Percentiles rank a stretch among this genome's conserved stretches.
Evolutionary conservation across 164 flowering plant species (phyloP).

Genomic region (Sextonia rubra): DNA sequence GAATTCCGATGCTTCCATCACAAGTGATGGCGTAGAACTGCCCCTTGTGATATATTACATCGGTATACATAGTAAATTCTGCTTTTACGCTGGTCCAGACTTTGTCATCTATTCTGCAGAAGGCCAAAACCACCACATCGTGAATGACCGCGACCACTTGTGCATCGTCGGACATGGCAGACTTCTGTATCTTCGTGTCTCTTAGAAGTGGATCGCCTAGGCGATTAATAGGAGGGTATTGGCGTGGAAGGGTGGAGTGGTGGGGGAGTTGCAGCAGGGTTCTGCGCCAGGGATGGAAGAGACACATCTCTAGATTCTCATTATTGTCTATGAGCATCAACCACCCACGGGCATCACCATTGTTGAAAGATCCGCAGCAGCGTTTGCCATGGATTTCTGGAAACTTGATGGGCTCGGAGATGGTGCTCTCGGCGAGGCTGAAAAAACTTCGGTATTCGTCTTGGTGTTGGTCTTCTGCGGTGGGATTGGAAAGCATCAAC

Average conservation of each 20-base stretch:
- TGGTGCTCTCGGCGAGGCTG: not conserved
- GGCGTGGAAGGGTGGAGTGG: not conserved
- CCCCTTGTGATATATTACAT: constrained; percentile 47
- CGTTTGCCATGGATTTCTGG: not conserved
- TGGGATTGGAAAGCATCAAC: not conserved
- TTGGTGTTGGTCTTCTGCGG: too few species aligned
- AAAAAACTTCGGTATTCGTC: not conserved
- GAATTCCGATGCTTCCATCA: constrained; percentile 42
- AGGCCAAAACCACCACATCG: constrained; percentile 58
- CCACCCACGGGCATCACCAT: not conserved
- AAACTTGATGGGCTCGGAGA: not conserved
- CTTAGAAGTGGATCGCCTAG: not conserved
- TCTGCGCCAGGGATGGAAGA: not conserved
- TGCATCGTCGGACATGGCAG: constrained; percentile 27
- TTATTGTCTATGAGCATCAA: not conserved
- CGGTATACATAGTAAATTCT: constrained; percentile 3
- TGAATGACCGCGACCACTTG: constrained; percentile 54
- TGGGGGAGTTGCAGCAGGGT: not conserved
- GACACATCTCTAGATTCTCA: not conserved
- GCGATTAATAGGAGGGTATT: not conserved
- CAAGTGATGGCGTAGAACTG: constrained; percentile 60
- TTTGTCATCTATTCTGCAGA: constrained; percentile 43
- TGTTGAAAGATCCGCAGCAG: not conserved
- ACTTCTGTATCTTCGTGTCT: constrained; percentile 5
- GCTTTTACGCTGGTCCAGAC: constrained; percentile 36